Percentiles rank a stretch among this genome's conserved stretches.
These are phyloP conservation scores for Tubosaeta sp. DNA, from an alignment of 768 basidiomycete species.

Conservation along the genomic window DNA sequence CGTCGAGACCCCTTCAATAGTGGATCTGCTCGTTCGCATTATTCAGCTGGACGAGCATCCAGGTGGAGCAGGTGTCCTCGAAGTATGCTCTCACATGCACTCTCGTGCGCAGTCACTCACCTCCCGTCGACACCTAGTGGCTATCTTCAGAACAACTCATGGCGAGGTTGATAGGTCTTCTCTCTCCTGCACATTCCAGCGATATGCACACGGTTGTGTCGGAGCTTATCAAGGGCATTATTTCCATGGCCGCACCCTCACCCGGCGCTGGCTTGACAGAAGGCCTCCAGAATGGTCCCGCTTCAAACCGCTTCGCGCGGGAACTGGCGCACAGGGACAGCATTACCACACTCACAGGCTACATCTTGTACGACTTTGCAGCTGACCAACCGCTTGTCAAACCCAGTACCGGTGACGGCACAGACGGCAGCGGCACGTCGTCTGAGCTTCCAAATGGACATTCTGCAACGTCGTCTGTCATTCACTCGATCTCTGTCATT, in stretches of 20 bases:
- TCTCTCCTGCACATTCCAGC: constrained; percentile 71
- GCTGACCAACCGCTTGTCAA: constrained; percentile 19
- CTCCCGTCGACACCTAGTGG: constrained; percentile 58
- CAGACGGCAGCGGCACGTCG: constrained; percentile 9
- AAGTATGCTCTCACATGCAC: constrained; percentile 56
- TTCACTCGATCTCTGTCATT: constrained; percentile 82
- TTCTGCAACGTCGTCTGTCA: constrained; percentile 71
- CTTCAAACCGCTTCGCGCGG: constrained; percentile 84
- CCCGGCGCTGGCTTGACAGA: constrained; percentile 71
- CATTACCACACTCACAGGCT: constrained; percentile 65
- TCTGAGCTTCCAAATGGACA: constrained; percentile 37
- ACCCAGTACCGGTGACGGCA: constrained; percentile 7
- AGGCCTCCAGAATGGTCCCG: constrained; percentile 62
- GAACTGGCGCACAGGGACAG: constrained; percentile 76
- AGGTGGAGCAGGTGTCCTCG: constrained; percentile 76
- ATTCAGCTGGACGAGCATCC: constrained; percentile 86
- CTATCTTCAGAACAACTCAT: constrained; percentile 82
- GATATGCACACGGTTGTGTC: constrained; percentile 83
- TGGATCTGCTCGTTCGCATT: constrained; percentile 87
- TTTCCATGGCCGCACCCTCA: constrained; percentile 88
- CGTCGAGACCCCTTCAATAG: constrained; percentile 85
- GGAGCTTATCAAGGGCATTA: constrained; percentile 91
- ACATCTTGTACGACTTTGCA: constrained; percentile 68
- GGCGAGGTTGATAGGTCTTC: constrained; percentile 70
- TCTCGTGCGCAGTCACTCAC: constrained; percentile 28